Conservation (phyloP, 2,329 filamentous ascomycete species). For the Colletotrichum liriopes region DNA sequence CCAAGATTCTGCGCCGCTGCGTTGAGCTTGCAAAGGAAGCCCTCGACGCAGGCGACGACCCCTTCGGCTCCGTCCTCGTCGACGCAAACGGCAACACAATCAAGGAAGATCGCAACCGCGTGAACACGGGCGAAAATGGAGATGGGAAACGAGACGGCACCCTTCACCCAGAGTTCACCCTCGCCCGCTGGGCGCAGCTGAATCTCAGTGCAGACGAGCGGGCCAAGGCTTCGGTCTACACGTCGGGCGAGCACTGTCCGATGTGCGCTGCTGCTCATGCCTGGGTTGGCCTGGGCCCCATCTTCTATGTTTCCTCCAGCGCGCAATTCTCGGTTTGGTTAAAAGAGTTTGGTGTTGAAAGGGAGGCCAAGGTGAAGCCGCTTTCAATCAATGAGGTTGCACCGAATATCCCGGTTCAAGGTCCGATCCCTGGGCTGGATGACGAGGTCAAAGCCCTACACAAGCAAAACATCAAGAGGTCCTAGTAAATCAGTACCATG, state of each 20-base stretch:
- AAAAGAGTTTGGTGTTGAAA: conserved; percentile 47
- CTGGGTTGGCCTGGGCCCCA: conserved; percentile 53
- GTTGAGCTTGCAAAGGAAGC: conserved; percentile 54
- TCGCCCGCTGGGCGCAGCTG: conserved; percentile 56
- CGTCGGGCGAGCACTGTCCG: conserved; percentile 56
- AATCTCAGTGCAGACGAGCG: conserved; percentile 56
- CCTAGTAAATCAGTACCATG: neutral
- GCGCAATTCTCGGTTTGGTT: conserved; percentile 50
- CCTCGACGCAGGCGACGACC: conserved; percentile 54
- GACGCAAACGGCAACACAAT: conserved; percentile 47
- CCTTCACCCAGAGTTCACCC: conserved; percentile 55
- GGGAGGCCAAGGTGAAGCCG: conserved; percentile 43
- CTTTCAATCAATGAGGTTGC: conserved; percentile 51
- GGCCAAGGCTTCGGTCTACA: conserved; percentile 55
- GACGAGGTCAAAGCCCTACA: conserved; percentile 52
- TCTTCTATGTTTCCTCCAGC: conserved; percentile 53
- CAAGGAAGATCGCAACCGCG: conserved; percentile 54
- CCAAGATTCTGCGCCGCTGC: conserved; percentile 44
- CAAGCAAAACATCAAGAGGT: neutral
- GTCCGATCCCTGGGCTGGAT: conserved; percentile 50
- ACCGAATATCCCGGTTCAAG: conserved; percentile 48
- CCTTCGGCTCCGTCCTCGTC: conserved; percentile 57
- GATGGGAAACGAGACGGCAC: conserved; percentile 51
- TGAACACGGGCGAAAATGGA: conserved; percentile 48
- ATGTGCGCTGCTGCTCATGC: conserved; percentile 57